Conservation (phyloP, 23 red algal genomes). For the Chondrus crispus region DNA sequence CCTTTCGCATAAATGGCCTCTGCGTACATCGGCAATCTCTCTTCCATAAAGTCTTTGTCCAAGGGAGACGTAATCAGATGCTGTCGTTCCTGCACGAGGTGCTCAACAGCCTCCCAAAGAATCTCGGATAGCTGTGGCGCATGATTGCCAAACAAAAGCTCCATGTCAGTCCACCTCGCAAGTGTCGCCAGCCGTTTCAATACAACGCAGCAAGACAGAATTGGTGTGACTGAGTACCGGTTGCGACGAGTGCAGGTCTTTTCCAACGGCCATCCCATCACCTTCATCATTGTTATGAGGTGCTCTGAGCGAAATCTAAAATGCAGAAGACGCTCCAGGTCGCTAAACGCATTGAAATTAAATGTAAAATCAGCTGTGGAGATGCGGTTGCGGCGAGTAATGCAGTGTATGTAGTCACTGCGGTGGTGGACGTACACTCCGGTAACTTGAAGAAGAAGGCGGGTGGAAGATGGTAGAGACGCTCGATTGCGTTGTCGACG, state of each 20-base stretch:
- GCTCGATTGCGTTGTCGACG: too few relatives aligned
- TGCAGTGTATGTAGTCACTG: too few relatives aligned
- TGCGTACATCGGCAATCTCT: neutral
- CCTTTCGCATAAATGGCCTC: neutral
- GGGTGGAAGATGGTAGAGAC: too few relatives aligned
- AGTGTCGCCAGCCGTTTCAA: neutral
- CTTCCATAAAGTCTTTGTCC: neutral
- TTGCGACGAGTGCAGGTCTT: neutral
- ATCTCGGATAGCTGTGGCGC: neutral
- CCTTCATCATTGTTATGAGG: neutral
- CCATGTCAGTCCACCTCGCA: neutral
- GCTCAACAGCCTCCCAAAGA: neutral
- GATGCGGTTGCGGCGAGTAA: too few relatives aligned
- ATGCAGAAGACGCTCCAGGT: neutral
- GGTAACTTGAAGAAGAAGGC: too few relatives aligned
- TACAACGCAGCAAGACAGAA: neutral
- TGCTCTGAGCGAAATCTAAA: neutral
- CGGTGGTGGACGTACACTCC: too few relatives aligned
- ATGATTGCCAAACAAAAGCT: neutral
- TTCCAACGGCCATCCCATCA: neutral
- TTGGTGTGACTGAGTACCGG: neutral
- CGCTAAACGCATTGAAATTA: conserved; percentile 1
- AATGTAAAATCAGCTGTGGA: neutral
- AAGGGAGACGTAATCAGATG: neutral
- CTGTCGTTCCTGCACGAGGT: neutral